phyloP scores from a whole-genome alignment of 768 basidiomycete species.

The Tubosaeta brunneosetosa region DNA sequence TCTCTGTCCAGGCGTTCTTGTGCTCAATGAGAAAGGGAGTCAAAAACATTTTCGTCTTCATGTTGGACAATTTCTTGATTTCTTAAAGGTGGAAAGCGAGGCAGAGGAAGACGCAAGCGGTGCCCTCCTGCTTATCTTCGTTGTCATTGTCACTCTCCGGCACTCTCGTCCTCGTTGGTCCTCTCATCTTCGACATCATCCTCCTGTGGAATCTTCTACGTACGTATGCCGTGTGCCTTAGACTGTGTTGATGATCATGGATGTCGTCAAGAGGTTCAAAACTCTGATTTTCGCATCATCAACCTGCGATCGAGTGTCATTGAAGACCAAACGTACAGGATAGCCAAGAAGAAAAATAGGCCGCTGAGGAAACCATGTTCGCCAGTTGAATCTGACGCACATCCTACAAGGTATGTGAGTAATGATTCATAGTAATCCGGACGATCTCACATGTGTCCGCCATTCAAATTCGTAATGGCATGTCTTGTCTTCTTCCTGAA shows the following conservation, averaged over 20 bases:
- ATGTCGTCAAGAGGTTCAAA: conserved; percentile 54
- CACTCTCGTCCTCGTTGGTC: too few relatives aligned
- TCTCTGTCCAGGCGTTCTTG: conserved; percentile 90
- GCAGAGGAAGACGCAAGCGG: conserved; percentile 61
- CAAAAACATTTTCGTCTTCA: conserved; percentile 58
- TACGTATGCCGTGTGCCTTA: too few relatives aligned
- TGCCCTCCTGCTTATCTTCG: too few relatives aligned
- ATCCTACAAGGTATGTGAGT: conserved; percentile 35
- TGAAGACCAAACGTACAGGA: conserved; percentile 46
- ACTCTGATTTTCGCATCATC: conserved; percentile 36
- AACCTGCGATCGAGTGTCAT: background rate
- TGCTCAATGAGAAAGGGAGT: conserved; percentile 83
- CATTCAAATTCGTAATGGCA: conserved; percentile 84
- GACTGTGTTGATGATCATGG: conserved; percentile 62
- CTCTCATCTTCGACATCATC: too few relatives aligned
- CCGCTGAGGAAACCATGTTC: conserved; percentile 48
- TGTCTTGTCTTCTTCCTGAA: conserved; percentile 57
- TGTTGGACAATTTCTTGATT: conserved; percentile 59
- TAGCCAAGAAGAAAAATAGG: conserved; percentile 53
- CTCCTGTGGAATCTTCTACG: too few relatives aligned
- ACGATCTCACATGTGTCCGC: conserved; percentile 64
- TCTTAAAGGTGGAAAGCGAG: conserved; percentile 61
- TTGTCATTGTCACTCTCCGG: too few relatives aligned
- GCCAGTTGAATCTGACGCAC: conserved; percentile 72
- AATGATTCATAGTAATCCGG: background rate